Evolutionary conservation across 768 basidiomycete species (phyloP), one percentile per base, ranked within the genome.

Genomic region (Leccinum broughii): DNA sequence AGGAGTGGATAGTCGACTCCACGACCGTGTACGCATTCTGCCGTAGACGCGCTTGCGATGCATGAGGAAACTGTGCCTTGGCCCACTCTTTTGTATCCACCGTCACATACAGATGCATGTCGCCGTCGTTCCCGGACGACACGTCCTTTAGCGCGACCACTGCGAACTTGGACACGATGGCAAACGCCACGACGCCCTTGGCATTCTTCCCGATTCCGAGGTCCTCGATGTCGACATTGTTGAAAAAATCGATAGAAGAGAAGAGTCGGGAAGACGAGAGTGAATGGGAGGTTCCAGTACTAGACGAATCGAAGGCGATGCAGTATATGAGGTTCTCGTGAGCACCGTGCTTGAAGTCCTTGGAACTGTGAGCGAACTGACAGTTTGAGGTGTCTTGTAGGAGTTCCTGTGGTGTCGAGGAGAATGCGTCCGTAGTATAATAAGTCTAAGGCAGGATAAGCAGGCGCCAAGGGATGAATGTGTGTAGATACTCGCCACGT

Each of bases 11-110:
- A 26, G 26, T 26, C 26, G 26, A 26, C 26, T 26, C 26, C 0
- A 26, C 26, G 26, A 26, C 26, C 26, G 26, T 26, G 26, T 26
- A 26, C 26, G 26, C 26, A 26, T 26, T 26, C 26, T 26, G 26
- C 26, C 87, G 83, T 14, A 97, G 82, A 37, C 82, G 81, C 2
- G 90, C 88, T 3, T 84, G 86, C 0, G 86, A 88, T 3, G 91
- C 88, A 69, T 97, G 97, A 3, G 97, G 97, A 80, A 99, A 98
- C 61, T 87, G 86, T 2, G 93, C 94, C 66, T 88, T 86, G 2
- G 90, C 88, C 95, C 95, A 99, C 2, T 78, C 82, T 67, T 83
- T 81, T 7, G 91, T 87, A 72, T 98, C 92, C 4, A 92, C 81
- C 0, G 90, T 85, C 39, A 97, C 93, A 68, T 93, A 98, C 10